Evolutionary conservation across 192 early-diverging fungal genomes (phyloP).

Genomic region (Entomortierella parvispora): DNA sequence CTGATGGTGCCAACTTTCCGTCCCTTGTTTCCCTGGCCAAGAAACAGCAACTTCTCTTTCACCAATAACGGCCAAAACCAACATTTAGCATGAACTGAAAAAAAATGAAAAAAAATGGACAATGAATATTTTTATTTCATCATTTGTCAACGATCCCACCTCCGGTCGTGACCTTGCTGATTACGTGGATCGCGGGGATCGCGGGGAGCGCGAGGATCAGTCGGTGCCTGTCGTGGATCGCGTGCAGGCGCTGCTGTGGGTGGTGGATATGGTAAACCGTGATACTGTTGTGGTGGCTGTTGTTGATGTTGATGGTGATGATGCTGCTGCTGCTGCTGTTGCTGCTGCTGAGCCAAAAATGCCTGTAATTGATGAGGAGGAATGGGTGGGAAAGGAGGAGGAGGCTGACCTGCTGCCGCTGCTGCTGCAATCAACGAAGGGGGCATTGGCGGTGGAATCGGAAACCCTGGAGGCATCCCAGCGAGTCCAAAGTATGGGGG

Average conservation of each 20-base stretch:
- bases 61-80: too few relatives aligned
- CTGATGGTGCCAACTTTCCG: background rate
- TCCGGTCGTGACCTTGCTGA: background rate
- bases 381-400: constrained; percentile 12
- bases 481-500: background rate
- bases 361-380: constrained; percentile 26
- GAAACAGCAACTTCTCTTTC: too few relatives aligned
- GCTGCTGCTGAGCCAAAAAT: constrained; percentile 20
- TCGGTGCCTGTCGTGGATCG: too few relatives aligned
- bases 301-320: constrained; percentile 2
- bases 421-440: constrained; percentile 14
- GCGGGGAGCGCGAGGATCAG: too few relatives aligned
- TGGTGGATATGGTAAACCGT: too few relatives aligned
- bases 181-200: too few relatives aligned
- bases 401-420: constrained; percentile 3
- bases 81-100: background rate
- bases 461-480: constrained; percentile 8
- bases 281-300: constrained; percentile 6
- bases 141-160: background rate
- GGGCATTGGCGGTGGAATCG: constrained; percentile 22
- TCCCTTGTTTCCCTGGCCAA: too few relatives aligned
- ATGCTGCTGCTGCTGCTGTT: constrained; percentile 7
- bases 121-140: background rate
- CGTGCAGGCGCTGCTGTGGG: too few relatives aligned
- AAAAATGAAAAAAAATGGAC: too few relatives aligned